These are phyloP conservation scores for Tylopilus plumbeoviolaceoides DNA, from an alignment of 768 basidiomycete species.

Conservation along the genomic window DNA sequence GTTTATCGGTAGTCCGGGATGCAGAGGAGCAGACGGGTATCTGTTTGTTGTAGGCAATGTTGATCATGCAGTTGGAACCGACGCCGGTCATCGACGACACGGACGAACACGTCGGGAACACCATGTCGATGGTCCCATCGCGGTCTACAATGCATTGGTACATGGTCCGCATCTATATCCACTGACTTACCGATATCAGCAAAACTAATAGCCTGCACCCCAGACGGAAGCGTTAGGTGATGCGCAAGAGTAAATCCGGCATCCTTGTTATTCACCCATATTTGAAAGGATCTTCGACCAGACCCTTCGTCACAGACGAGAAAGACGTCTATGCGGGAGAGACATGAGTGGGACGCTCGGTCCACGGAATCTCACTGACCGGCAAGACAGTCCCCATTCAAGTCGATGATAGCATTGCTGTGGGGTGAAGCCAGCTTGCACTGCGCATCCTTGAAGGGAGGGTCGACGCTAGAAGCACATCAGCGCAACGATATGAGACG, in stretches of 20 bases:
- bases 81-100: conserved; percentile 67
- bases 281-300: conserved; percentile 68
- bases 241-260: conserved; percentile 69
- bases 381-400: conserved; percentile 94
- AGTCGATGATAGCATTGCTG: conserved; percentile 89
- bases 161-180: background rate
- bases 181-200: conserved; percentile 74
- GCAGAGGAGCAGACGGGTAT: conserved; percentile 71
- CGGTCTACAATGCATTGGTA: conserved; percentile 52
- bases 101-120: conserved; percentile 79
- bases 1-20: conserved; percentile 41
- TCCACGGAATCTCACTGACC: conserved; percentile 38
- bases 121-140: conserved; percentile 94
- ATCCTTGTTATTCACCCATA: conserved; percentile 87
- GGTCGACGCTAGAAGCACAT: conserved; percentile 42
- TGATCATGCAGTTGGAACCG: conserved; percentile 75
- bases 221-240: conserved; percentile 65
- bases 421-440: conserved; percentile 87
- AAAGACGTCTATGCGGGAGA: conserved; percentile 64
- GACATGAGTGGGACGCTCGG: background rate
- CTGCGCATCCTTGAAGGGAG: conserved; percentile 56
- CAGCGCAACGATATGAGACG: background rate
- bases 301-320: conserved; percentile 73
- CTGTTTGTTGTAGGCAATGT: conserved; percentile 92
- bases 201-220: conserved; percentile 77